Percentiles rank a stretch among this genome's conserved stretches.
phyloP scores from a whole-genome alignment of 805 yeast species.

The Wickerhamiella australiensis region DNA sequence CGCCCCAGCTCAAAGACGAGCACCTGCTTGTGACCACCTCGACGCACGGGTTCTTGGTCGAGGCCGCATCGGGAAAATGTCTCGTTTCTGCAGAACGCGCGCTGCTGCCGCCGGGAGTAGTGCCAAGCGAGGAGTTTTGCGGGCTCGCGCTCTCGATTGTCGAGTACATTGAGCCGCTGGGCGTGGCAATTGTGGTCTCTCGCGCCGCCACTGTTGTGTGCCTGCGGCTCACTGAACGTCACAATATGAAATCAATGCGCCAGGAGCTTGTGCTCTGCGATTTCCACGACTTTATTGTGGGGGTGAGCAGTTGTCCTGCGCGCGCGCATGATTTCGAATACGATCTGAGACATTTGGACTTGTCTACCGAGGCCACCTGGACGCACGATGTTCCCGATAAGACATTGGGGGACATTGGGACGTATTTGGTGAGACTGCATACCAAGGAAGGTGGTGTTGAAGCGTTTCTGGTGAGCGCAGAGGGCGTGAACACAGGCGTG shows the following conservation, averaged over 20 bases:
- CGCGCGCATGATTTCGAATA: constrained; percentile 7
- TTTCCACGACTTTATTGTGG: constrained; percentile 6
- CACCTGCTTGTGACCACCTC: not conserved
- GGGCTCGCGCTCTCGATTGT: constrained; percentile 1
- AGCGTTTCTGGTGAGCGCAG: not conserved
- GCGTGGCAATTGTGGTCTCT: constrained; percentile 4
- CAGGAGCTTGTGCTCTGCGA: constrained; percentile 10
- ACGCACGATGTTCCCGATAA: constrained; percentile 6
- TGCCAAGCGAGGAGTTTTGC: not conserved
- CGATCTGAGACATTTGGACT: constrained; percentile 4
- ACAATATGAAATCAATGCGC: not conserved
- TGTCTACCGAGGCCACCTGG: not conserved
- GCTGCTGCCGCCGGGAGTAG: constrained; percentile 1
- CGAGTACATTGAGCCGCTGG: constrained; percentile 5
- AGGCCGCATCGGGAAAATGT: not conserved
- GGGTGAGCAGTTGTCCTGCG: constrained; percentile 5
- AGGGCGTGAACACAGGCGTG: no score
- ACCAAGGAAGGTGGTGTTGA: not conserved
- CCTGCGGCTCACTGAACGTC: constrained; percentile 6
- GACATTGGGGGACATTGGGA: not conserved
- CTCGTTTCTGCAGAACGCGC: constrained; percentile 2
- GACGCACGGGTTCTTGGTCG: constrained; percentile 1
- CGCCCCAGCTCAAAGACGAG: not conserved
- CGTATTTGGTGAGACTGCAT: constrained; percentile 2
- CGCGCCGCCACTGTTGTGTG: constrained; percentile 3